Percentiles rank a stretch among this genome's conserved stretches.
phyloP scores from a whole-genome alignment of 129 eudicot species.

The Cynara cardunculus region DNA sequence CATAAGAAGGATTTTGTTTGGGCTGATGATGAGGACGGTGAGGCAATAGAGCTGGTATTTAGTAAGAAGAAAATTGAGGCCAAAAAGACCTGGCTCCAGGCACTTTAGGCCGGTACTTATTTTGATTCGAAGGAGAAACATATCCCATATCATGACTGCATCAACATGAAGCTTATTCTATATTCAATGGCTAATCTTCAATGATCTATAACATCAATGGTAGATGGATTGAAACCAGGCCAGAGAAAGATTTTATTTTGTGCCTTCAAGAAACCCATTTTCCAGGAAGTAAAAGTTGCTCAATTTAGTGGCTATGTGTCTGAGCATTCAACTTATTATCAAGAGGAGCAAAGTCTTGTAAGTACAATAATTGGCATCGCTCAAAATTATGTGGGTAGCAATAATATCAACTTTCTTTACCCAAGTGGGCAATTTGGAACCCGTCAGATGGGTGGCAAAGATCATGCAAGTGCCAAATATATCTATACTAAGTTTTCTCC shows the following conservation, averaged over 20 bases:
- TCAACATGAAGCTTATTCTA: conserved; percentile 83
- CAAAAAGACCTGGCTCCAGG: conserved; percentile 82
- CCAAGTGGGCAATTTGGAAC: conserved; percentile 71
- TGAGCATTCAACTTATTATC: conserved; percentile 67
- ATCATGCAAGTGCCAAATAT: conserved; percentile 31
- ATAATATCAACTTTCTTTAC: conserved; percentile 53
- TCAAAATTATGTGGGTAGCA: too few relatives aligned
- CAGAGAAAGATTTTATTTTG: conserved; percentile 72
- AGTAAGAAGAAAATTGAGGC: conserved; percentile 96
- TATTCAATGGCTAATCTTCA: conserved; percentile 76
- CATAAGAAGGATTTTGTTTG: conserved; percentile 78
- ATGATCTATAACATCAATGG: conserved; percentile 60
- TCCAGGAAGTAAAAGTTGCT: conserved; percentile 51
- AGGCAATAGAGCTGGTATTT: conserved; percentile 88
- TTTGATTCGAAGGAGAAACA: conserved; percentile 65
- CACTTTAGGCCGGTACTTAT: conserved; percentile 77
- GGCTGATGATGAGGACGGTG: conserved; percentile 77
- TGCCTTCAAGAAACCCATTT: conserved; percentile 54
- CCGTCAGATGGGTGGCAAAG: conserved; percentile 45
- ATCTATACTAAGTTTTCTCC: conserved; percentile 45
- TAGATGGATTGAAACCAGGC: conserved; percentile 73
- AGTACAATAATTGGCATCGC: conserved; percentile 62
- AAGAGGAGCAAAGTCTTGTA: conserved; percentile 62
- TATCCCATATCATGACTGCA: conserved; percentile 79
- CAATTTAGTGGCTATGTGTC: conserved; percentile 63